Base-by-base conservation (phyloP, 495 filamentous ascomycete species). In the Annulohypoxylon stygium region DNA sequence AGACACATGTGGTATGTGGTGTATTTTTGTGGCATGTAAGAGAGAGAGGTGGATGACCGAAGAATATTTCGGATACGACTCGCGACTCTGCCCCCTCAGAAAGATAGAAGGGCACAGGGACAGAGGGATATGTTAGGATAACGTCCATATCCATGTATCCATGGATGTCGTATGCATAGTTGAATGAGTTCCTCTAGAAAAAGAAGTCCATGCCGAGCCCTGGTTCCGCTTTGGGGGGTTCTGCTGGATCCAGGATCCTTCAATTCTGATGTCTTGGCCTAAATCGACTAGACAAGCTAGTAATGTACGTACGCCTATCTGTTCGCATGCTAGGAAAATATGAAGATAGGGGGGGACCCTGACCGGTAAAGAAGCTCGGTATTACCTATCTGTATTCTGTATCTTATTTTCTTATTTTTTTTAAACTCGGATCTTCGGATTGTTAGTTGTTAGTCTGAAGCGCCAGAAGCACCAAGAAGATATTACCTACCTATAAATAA, bases 231-330 rank as follows among this genome's bases (percentile, higher is more conserved):
- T 64, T 71, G 54, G 71, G 59, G 75, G 65, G 54, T 63, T 60
- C 51, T 70, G 55, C 65, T 74, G 59, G 63, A 71, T 69, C 66
- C 58, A 69, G 58, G 64, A 73, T 70, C 71, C 71, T 70, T 70
- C 71, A 61, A 67, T 67, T 69, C 66, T 55, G 65, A 74, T 70
- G 67, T 70, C 71, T 74, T 74, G 51, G 63, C 63, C 63, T 36
- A 74, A 61, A 69, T 69, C 53, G 53, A 67, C 45, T 60, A 60
- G 14, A 71, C 50, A 33, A 60, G 53, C 53, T 67, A 47, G 50
- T 47, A 47, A 47, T 47, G n/a, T 47, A 20, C 43, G 43, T 47
- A 47, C 18, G 16, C 18, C 43, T 47, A 20, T 47, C 54, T 39
- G 53, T 54, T 54, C 50, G 50, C 30, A 54, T 54, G 50, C 23